Conservation (phyloP, 2,329 filamentous ascomycete genomes). For the Setomelanomma holmii region DNA sequence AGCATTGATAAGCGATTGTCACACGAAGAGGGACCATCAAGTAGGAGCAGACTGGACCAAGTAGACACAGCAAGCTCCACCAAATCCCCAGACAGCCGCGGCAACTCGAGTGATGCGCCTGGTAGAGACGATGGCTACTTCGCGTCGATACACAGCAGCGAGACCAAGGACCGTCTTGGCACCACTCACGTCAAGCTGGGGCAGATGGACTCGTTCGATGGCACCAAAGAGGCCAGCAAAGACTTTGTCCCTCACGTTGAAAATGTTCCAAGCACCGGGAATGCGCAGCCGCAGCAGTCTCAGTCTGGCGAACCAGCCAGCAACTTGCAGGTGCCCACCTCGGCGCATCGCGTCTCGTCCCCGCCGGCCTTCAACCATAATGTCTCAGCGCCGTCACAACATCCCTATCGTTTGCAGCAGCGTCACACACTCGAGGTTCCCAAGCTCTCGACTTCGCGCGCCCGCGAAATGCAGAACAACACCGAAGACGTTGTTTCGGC, state of each 20-base stretch:
- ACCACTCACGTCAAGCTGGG: conserved; percentile 48
- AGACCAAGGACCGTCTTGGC: conserved; percentile 38
- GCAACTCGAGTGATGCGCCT: conserved; percentile 33
- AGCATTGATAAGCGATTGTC: conserved; percentile 48
- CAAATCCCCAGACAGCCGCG: conserved; percentile 32
- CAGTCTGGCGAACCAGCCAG: conserved; percentile 29
- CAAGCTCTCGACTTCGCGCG: conserved; percentile 67
- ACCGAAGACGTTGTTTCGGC: conserved; percentile 68
- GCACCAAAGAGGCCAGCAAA: conserved; percentile 38
- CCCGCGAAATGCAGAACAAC: conserved; percentile 67
- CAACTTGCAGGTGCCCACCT: conserved; percentile 47
- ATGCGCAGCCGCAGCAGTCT: conserved; percentile 17
- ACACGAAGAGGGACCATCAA: conserved; percentile 34
- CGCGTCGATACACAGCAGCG: conserved; percentile 46
- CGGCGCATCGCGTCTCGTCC: conserved; percentile 65
- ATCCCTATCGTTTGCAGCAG: conserved; percentile 71
- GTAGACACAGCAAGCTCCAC: conserved; percentile 27
- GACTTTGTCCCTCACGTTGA: conserved; percentile 34
- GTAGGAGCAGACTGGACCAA: conserved; percentile 23
- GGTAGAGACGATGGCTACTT: conserved; percentile 57
- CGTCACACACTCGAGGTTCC: conserved; percentile 90
- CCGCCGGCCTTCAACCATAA: conserved; percentile 65
- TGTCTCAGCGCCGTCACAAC: conserved; percentile 58
- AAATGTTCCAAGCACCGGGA: conserved; percentile 20
- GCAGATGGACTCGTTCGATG: conserved; percentile 32